Conservation (phyloP, 2,329 filamentous ascomycete species). For the Claviceps sp. region DNA sequence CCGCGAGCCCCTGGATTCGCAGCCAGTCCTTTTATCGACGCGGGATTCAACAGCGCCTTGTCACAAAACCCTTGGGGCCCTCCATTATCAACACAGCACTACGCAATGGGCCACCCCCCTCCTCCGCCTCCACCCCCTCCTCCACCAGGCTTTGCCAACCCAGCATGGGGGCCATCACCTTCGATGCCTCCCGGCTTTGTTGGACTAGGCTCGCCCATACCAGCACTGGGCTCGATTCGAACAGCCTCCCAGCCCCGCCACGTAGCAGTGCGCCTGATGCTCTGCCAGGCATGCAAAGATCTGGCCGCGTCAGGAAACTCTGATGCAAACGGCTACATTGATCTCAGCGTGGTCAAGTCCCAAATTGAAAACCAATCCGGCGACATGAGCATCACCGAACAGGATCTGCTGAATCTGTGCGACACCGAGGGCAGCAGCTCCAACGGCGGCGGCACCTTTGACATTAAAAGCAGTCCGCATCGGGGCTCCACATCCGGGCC, state of each 20-base stretch:
- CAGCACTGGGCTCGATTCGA: conserved; percentile 17
- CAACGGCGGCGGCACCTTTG: conserved; percentile 86
- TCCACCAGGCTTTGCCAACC: conserved; percentile 32
- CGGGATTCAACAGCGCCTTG: conserved; percentile 20
- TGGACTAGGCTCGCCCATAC: conserved; percentile 18
- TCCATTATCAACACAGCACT: conserved; percentile 21
- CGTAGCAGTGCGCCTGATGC: conserved; percentile 55
- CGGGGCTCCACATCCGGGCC: conserved; percentile 33
- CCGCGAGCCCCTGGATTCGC: conserved; percentile 26
- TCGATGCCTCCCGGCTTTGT: conserved; percentile 21
- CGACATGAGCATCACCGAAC: conserved; percentile 27
- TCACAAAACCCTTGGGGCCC: conserved; percentile 29
- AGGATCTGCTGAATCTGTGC: conserved; percentile 70
- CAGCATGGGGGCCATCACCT: conserved; percentile 26
- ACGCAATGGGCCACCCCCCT: background rate
- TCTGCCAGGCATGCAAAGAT: conserved; percentile 66
- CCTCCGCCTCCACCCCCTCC: conserved; percentile 13
- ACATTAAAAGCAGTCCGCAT: conserved; percentile 42
- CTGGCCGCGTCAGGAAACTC: conserved; percentile 25
- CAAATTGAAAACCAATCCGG: conserved; percentile 43
- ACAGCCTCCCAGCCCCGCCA: conserved; percentile 43
- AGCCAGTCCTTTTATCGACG: conserved; percentile 28
- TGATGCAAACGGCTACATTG: conserved; percentile 51
- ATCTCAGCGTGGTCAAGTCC: conserved; percentile 53
- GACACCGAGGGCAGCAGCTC: conserved; percentile 78